These are phyloP conservation scores for Aspergillus heteromorphus DNA, from an alignment of 495 filamentous ascomycete genomes.

Conservation along the genomic window DNA sequence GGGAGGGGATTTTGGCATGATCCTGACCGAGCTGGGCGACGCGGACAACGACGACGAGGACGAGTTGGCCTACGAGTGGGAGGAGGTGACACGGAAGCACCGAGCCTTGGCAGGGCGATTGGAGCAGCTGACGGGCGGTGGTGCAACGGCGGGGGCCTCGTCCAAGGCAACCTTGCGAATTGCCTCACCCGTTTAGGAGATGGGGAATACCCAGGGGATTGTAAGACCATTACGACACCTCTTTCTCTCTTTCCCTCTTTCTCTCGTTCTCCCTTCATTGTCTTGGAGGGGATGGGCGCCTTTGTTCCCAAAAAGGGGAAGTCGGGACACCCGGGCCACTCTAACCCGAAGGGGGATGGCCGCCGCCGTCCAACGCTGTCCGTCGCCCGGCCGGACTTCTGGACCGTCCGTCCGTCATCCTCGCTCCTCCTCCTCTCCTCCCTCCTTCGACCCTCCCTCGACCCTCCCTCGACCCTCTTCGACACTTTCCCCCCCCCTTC, in stretches of 20 bases:
- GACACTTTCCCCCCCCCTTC: background rate
- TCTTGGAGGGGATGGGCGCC: background rate
- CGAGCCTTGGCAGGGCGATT: slow-evolving; percentile 77
- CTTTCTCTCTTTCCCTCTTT: too few species aligned
- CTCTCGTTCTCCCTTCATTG: too few species aligned
- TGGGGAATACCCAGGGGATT: too few species aligned
- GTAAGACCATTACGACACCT: background rate
- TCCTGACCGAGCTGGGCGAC: slow-evolving; percentile 65
- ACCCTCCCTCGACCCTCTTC: background rate
- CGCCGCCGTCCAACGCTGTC: slow-evolving; percentile 14
- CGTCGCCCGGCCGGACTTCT: background rate
- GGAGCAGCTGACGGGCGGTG: slow-evolving; percentile 62
- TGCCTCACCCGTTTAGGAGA: slow-evolving; percentile 6
- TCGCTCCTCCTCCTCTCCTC: slow-evolving; percentile 4
- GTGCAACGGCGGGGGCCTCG: slow-evolving; percentile 12
- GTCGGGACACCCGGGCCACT: slow-evolving; percentile 4
- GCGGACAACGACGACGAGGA: slow-evolving; percentile 48
- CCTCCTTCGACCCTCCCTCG: slow-evolving; percentile 2
- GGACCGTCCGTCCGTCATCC: slow-evolving; percentile 3
- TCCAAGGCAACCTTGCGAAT: slow-evolving; percentile 14
- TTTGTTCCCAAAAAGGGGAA: slow-evolving; percentile 6
- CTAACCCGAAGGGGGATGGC: slow-evolving; percentile 15
- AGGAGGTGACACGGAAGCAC: slow-evolving; percentile 86
- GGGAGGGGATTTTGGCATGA: slow-evolving; percentile 88
- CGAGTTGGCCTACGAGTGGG: slow-evolving; percentile 63